phyloP scores from a whole-genome alignment of 208 protist genomes.

The Wallacemonas sp. region DNA sequence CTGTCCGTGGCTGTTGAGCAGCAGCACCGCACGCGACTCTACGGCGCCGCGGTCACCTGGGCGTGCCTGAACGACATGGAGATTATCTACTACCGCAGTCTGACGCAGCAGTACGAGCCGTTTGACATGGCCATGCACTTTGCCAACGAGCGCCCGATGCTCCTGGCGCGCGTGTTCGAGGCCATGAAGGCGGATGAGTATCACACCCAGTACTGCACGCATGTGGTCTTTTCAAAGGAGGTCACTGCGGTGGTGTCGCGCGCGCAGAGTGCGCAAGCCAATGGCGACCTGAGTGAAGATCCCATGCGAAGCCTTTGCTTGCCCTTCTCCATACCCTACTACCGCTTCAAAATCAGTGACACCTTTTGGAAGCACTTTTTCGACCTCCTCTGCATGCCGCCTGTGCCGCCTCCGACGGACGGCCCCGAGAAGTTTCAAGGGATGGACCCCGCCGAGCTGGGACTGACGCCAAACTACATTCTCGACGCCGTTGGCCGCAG shows the following conservation, averaged over 20 bases:
- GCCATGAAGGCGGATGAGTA: conserved; percentile 45
- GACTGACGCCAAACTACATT: conserved; percentile 71
- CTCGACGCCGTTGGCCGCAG: conserved; percentile 83
- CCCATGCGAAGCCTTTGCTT: conserved; percentile 75
- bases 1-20: conserved; percentile 45
- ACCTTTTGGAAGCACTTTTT: conserved; percentile 78
- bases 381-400: conserved; percentile 76
- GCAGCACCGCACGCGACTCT: conserved; percentile 47
- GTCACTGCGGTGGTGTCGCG: conserved; percentile 73
- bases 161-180: conserved; percentile 71
- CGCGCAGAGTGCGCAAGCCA: conserved; percentile 59
- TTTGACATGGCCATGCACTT: conserved; percentile 47
- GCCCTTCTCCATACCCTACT: conserved; percentile 67
- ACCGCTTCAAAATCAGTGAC: conserved; percentile 69
- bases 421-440: conserved; percentile 22
- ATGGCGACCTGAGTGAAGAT: conserved; percentile 74
- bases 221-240: conserved; percentile 80
- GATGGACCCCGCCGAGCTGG: conserved; percentile 45
- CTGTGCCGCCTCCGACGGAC: conserved; percentile 45
- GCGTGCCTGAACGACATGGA: conserved; percentile 85
- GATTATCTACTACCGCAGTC: conserved; percentile 73
- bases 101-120: conserved; percentile 56
- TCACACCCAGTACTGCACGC: conserved; percentile 61
- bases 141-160: conserved; percentile 55
- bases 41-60: conserved; percentile 66